Percentiles rank a stretch among this genome's conserved stretches.
These are phyloP conservation scores for Beauveria asiatica DNA, from an alignment of 2,329 filamentous ascomycete genomes.

Conservation along the genomic window DNA sequence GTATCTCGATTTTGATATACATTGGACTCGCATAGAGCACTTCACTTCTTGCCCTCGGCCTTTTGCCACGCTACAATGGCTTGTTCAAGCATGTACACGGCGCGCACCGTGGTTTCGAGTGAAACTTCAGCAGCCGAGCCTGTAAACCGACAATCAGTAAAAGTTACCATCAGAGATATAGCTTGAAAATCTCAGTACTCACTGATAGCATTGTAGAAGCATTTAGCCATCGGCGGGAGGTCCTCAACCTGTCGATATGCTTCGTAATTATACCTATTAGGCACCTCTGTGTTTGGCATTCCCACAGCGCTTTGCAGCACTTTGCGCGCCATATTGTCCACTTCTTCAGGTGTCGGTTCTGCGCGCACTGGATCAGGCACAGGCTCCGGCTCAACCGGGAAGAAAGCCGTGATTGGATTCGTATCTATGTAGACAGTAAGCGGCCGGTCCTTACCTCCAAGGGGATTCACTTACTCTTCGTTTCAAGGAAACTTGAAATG, in stretches of 20 bases:
- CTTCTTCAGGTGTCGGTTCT: conserved; percentile 20
- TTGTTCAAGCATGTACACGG: conserved; percentile 31
- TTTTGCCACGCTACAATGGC: conserved; percentile 27
- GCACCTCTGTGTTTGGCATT: background rate
- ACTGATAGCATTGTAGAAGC: conserved; percentile 27
- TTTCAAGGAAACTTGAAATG: conserved; percentile 24
- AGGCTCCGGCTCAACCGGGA: conserved; percentile 22
- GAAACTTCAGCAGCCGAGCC: conserved; percentile 26
- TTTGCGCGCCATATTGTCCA: conserved; percentile 16
- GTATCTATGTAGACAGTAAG: conserved; percentile 16
- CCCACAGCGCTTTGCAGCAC: conserved; percentile 16
- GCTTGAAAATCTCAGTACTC: conserved; percentile 9
- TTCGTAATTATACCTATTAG: conserved; percentile 18
- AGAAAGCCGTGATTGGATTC: conserved; percentile 25
- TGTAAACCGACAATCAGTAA: conserved; percentile 16
- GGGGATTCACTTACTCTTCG: conserved; percentile 21
- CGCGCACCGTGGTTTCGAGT: conserved; percentile 24
- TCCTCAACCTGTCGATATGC: conserved; percentile 24
- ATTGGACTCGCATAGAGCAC: background rate
- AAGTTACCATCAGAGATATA: background rate
- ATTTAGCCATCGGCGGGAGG: conserved; percentile 22
- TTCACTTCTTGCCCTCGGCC: conserved; percentile 4
- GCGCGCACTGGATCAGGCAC: conserved; percentile 11
- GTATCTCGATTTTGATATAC: background rate
- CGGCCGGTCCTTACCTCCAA: background rate